phyloP scores from a whole-genome alignment of 2,329 filamentous ascomycete genomes.

The Nothophaeocryptopus gaeumannii region DNA sequence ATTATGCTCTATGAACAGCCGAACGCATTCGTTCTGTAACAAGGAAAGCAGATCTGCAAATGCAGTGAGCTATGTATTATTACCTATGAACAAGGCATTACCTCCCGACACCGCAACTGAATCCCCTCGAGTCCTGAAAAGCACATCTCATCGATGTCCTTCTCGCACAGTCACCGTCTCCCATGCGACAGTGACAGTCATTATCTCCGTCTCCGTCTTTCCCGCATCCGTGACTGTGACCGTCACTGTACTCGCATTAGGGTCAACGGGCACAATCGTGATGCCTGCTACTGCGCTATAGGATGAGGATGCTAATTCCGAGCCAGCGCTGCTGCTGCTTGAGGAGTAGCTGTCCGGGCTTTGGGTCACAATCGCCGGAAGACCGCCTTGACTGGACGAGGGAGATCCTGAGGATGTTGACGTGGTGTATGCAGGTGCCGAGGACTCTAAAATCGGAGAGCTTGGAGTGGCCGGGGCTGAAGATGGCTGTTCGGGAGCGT shows the following conservation, averaged over 20 bases:
- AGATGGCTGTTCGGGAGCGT: too few relatives aligned
- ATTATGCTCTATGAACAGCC: too few relatives aligned
- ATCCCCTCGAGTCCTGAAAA: too few relatives aligned
- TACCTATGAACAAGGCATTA: too few relatives aligned
- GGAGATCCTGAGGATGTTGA: not conserved
- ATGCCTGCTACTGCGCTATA: constrained; percentile 20
- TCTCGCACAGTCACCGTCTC: constrained; percentile 20
- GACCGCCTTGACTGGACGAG: not conserved
- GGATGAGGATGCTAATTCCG: not conserved
- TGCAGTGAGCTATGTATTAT: too few relatives aligned
- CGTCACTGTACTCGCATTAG: constrained; percentile 14
- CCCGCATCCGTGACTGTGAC: constrained; percentile 24
- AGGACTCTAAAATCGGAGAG: not conserved
- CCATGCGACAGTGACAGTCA: constrained; percentile 20
- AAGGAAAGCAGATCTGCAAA: too few relatives aligned
- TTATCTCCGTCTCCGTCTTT: constrained; percentile 17
- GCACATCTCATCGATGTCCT: too few relatives aligned
- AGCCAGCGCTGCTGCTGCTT: not conserved
- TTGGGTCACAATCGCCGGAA: constrained; percentile 11
- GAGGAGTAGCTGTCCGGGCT: not conserved
- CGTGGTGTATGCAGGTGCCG: not conserved
- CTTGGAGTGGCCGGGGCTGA: too few relatives aligned
- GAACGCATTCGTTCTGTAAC: too few relatives aligned
- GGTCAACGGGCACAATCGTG: constrained; percentile 27
- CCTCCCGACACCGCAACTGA: too few relatives aligned